A percentile compares a stretch with the other conserved stretches of the same genome.
These are phyloP conservation scores for Bifiguratus adelaidae DNA, from an alignment of 192 early-diverging fungal genomes.

Conservation along the genomic window DNA sequence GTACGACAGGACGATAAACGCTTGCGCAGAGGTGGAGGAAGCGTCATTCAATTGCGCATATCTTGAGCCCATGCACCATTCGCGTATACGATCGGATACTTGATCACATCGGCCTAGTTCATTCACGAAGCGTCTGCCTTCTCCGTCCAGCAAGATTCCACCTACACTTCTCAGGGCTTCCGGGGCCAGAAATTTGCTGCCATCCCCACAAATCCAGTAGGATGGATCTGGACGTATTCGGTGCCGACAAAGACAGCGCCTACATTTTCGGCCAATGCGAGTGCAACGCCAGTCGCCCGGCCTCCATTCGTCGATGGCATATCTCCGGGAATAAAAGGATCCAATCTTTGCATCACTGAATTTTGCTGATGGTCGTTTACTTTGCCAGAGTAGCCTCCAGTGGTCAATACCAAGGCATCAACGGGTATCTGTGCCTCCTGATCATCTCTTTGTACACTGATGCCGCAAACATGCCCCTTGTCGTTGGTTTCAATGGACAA, in stretches of 20 bases:
- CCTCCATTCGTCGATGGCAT: conserved; percentile 71
- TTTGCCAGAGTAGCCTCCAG: conserved; percentile 75
- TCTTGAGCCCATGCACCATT: conserved; percentile 1
- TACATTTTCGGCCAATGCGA: conserved; percentile 45
- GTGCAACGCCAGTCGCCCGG: conserved; percentile 75
- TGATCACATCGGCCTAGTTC: conserved; percentile 68
- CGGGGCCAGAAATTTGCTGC: conserved; percentile 73
- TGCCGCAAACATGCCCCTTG: conserved; percentile 44
- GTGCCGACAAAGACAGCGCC: conserved; percentile 67
- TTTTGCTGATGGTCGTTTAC: conserved; percentile 23
- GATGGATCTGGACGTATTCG: conserved; percentile 68
- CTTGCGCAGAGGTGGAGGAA: too few species aligned
- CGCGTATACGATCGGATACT: conserved; percentile 53
- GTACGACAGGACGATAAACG: too few species aligned
- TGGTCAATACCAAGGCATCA: conserved; percentile 61
- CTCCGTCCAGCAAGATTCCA: conserved; percentile 55
- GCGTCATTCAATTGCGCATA: too few species aligned
- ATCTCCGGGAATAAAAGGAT: conserved; percentile 23
- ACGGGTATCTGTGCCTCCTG: conserved; percentile 18
- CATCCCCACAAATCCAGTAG: conserved; percentile 68
- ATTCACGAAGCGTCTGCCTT: conserved; percentile 61
- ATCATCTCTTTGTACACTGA: conserved; percentile 30
- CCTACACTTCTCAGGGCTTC: conserved; percentile 74
- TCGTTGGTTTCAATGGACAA: conserved; percentile 45
- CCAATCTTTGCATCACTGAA: conserved; percentile 46